These are phyloP conservation scores for Teratosphaeriaceae sp. DNA, from an alignment of 2,329 filamentous ascomycete genomes.

Conservation along the genomic window DNA sequence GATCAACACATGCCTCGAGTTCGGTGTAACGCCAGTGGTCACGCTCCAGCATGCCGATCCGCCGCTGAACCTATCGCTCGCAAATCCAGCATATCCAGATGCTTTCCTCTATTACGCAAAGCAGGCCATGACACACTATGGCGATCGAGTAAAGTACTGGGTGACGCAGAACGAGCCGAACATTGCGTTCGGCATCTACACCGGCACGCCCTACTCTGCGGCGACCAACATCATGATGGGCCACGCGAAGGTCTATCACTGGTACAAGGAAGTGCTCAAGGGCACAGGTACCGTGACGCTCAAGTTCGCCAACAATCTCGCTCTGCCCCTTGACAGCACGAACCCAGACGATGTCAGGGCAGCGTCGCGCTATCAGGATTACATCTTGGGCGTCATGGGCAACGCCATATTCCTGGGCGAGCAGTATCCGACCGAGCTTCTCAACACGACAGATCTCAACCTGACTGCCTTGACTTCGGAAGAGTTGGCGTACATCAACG, in stretches of 20 bases:
- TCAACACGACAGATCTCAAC: conserved; percentile 40
- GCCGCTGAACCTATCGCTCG: conserved; percentile 28
- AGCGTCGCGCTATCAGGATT: conserved; percentile 37
- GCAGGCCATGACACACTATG: conserved; percentile 30
- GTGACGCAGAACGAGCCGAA: conserved; percentile 34
- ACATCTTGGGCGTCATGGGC: conserved; percentile 44
- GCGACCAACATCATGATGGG: conserved; percentile 25
- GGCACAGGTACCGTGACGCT: conserved; percentile 40
- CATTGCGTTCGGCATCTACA: background rate
- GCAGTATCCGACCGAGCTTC: conserved; percentile 43
- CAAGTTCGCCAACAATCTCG: conserved; percentile 34
- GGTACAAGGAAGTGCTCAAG: conserved; percentile 48
- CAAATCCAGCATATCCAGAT: conserved; percentile 23
- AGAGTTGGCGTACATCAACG: conserved; percentile 35
- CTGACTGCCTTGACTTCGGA: conserved; percentile 42
- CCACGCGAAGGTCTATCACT: conserved; percentile 23
- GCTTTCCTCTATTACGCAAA: conserved; percentile 33
- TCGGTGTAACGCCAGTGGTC: conserved; percentile 39
- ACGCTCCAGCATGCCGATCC: conserved; percentile 41
- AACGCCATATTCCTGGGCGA: conserved; percentile 48
- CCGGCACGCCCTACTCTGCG: conserved; percentile 13
- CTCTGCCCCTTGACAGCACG: conserved; percentile 27
- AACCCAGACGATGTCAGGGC: conserved; percentile 39
- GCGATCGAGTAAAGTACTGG: conserved; percentile 33
- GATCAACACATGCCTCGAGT: conserved; percentile 37